Conservation (phyloP, 75 land plant genomes). For the Pseudotsuga menziesii region DNA sequence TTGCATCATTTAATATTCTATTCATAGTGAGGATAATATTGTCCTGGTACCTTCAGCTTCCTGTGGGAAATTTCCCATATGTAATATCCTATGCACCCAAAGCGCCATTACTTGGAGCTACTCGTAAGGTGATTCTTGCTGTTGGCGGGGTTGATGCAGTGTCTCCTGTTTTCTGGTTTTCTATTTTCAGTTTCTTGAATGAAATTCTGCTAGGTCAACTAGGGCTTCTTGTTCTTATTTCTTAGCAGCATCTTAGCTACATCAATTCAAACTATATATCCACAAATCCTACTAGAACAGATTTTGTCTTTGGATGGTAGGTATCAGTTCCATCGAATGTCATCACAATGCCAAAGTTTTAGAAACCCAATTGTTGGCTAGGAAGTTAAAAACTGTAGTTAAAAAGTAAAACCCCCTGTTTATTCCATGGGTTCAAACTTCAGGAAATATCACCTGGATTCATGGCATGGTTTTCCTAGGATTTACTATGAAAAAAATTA, state of each 20-base stretch:
- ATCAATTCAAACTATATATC: too few species aligned
- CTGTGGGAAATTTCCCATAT: conserved; percentile 84
- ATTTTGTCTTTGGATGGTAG: too few species aligned
- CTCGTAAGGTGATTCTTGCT: conserved; percentile 82
- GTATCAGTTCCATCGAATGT: conserved; percentile 47
- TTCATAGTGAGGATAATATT: conserved; percentile 84
- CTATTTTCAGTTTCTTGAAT: conserved; percentile 76
- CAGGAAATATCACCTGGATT: neutral
- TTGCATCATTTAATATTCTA: conserved; percentile 69
- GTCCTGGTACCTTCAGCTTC: conserved; percentile 98
- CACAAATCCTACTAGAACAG: too few species aligned
- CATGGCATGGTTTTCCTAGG: neutral
- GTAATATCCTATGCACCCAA: conserved; percentile 88
- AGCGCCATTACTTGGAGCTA: conserved; percentile 65
- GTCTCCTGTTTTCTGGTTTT: conserved; percentile 92
- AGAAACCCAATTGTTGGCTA: neutral
- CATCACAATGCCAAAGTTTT: neutral
- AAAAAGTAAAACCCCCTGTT: neutral
- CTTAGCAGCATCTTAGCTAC: too few species aligned
- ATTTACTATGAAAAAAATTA: neutral
- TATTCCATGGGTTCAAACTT: neutral
- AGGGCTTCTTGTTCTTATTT: too few species aligned
- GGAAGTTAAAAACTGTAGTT: neutral
- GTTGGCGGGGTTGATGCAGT: conserved; percentile 96
- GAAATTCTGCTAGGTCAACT: conserved; percentile 88